Base-by-base conservation (phyloP, 2,329 filamentous ascomycete genomes). In the Aspergillus sp. region DNA sequence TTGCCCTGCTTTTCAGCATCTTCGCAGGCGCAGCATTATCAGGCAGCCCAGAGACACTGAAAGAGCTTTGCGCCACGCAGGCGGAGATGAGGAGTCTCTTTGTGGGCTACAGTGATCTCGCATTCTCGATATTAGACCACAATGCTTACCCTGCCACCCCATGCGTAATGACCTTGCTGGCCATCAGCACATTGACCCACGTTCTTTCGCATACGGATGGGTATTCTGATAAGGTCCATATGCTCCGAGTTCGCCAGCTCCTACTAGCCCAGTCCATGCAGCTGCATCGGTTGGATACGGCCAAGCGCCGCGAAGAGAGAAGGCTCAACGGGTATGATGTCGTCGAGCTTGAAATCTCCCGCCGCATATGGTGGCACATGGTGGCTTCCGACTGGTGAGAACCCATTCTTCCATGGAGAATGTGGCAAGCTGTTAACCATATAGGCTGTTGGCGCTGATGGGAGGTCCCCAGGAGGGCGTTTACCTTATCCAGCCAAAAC, bases 301-400 rank as follows among this genome's bases (percentile, higher is more conserved):
- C 46, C 2, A 52, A 42, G 14, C 34, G 31, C 1, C 32, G 23
- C 1, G 46, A 48, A 13, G 29, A 53, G 21, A 21, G 52, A 20
- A 47, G 46, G 13, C 2, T 55, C 0, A 60, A 60, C 3, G 58
- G 59, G 16, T 63, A 47, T 20, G 29, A 60, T 23, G 43, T 55
- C 36, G 55, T 64, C 5, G 58, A 65, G 10, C 14, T 63, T 20
- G 63, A 65, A 43, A 53, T 64, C 7, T 55, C 60, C 14, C 55
- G 62, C 40, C 58, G 62, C 1, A 31, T 57, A 9, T 65, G 63
- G 62, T 65, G 63, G 62, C 46, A 52, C 14, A 59, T 64, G 59
- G 56, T 64, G 4, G 56, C 61, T 17, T 58, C 60, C n/a, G 62
- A 64, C 47, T 63, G 60, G 62, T 65, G 53, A 32, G 5, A 25